A percentile compares a stretch with the other conserved stretches of the same genome.
Conservation (phyloP, 148 eudicot genomes). For the Persicaria tinctoria region DNA sequence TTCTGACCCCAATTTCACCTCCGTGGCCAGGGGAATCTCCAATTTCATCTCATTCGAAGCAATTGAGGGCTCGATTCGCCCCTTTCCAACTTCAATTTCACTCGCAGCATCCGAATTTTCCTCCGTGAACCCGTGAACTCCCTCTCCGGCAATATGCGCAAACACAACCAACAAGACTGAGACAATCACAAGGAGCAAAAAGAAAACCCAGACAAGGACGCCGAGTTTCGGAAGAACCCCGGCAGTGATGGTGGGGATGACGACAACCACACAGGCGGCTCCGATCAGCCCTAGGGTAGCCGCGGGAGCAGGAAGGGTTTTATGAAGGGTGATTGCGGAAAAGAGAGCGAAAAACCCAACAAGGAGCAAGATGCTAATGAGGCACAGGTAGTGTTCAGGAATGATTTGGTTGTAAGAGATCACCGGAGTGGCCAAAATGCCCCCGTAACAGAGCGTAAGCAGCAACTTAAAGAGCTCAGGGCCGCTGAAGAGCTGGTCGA, state of each 20-base stretch:
- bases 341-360: not conserved
- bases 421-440: not conserved
- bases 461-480: not conserved
- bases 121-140: no score
- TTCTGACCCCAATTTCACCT: not conserved
- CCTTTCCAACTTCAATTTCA: not conserved
- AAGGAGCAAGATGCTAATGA: not conserved
- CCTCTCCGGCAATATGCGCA: no score
- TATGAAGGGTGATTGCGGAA: not conserved
- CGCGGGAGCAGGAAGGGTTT: not conserved
- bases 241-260: not conserved
- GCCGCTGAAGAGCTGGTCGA: not conserved
- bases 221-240: not conserved
- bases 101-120: not conserved
- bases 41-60: no score
- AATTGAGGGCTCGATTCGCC: no score
- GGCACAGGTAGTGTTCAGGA: not conserved
- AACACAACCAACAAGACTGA: not conserved
- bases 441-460: not conserved
- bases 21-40: not conserved
- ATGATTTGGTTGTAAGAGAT: not conserved
- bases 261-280: not conserved
- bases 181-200: not conserved
- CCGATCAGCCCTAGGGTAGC: not conserved
- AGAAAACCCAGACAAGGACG: not conserved